A percentile compares a stretch with the other conserved stretches of the same genome.
These are phyloP conservation scores for Bolboschoenoplectus hybrid DNA, from an alignment of 202 grass and related monocot genomes.

Conservation along the genomic window DNA sequence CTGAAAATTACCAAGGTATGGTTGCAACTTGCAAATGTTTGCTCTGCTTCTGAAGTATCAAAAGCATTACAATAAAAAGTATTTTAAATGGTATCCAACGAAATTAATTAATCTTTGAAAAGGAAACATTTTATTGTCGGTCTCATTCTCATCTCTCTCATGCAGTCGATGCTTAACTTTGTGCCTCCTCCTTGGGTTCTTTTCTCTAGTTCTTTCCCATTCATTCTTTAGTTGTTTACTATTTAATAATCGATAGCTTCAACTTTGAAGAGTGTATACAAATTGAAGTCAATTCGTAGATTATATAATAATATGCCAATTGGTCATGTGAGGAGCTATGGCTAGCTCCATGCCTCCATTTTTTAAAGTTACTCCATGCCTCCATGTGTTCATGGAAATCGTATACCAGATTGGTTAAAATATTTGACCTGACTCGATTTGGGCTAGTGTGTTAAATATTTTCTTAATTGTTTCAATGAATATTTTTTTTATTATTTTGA, in stretches of 20 bases:
- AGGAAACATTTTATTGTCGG: too few relatives aligned
- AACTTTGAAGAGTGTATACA: too few relatives aligned
- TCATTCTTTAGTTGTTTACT: background rate
- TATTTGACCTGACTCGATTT: background rate
- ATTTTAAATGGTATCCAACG: too few relatives aligned
- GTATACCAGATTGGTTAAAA: background rate
- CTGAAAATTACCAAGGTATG: background rate
- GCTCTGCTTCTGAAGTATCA: background rate
- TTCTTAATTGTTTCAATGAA: too few relatives aligned
- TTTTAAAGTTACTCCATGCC: too few relatives aligned
- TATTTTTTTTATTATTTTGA: background rate
- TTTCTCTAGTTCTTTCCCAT: too few relatives aligned
- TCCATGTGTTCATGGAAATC: background rate
- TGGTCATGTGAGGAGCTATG: background rate
- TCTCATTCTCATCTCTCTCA: too few relatives aligned
- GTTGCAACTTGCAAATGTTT: background rate
- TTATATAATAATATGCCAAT: background rate
- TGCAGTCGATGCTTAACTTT: too few relatives aligned
- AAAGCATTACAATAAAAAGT: too few relatives aligned
- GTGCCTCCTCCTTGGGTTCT: too few relatives aligned
- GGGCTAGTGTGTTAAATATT: too few relatives aligned
- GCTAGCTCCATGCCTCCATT: background rate
- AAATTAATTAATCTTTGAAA: too few relatives aligned
- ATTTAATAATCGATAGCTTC: background rate
- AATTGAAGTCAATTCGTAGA: background rate